phyloP scores from a whole-genome alignment of 2,329 filamentous ascomycete species.

The Nothophaeocryptopus gaeumannii region DNA sequence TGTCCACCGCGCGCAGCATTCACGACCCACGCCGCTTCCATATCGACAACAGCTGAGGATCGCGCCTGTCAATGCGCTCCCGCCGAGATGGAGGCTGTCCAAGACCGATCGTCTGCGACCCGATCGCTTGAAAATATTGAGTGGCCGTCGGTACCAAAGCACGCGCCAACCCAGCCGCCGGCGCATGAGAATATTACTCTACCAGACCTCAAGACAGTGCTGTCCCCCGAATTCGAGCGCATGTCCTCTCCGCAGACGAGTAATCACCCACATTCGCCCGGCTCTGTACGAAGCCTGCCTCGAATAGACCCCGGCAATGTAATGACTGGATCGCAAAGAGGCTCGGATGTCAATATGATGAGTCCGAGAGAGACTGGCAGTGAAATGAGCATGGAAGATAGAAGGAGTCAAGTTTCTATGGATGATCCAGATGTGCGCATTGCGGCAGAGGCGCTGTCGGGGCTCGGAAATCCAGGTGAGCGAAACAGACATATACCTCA shows the following conservation, averaged over 20 bases:
- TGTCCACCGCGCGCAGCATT: conserved; percentile 10
- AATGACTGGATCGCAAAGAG: conserved; percentile 29
- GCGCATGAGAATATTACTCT: conserved; percentile 36
- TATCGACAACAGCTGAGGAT: conserved; percentile 20
- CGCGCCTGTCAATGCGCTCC: conserved; percentile 6
- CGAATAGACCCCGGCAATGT: conserved; percentile 39
- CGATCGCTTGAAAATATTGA: conserved; percentile 31
- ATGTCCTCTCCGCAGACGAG: conserved; percentile 29
- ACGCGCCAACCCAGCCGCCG: conserved; percentile 21
- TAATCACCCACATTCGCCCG: conserved; percentile 22
- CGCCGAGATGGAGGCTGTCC: conserved; percentile 31
- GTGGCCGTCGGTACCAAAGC: conserved; percentile 20
- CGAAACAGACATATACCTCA: conserved; percentile 1
- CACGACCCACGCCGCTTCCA: conserved; percentile 20
- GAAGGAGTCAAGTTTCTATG: conserved; percentile 43
- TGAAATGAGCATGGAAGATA: conserved; percentile 42
- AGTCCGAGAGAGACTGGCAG: conserved; percentile 48
- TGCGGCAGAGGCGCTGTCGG: conserved; percentile 51
- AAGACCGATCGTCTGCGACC: conserved; percentile 41
- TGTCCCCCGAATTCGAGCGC: conserved; percentile 39
- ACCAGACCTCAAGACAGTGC: conserved; percentile 46
- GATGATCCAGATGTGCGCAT: conserved; percentile 50
- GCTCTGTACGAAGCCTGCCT: conserved; percentile 30
- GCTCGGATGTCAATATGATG: conserved; percentile 37
- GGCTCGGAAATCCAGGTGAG: conserved; percentile 49